Percentiles rank a stretch among this genome's conserved stretches.
phyloP scores from a whole-genome alignment of 2,329 filamentous ascomycete genomes.

The Aspergillus hiratsukae region DNA sequence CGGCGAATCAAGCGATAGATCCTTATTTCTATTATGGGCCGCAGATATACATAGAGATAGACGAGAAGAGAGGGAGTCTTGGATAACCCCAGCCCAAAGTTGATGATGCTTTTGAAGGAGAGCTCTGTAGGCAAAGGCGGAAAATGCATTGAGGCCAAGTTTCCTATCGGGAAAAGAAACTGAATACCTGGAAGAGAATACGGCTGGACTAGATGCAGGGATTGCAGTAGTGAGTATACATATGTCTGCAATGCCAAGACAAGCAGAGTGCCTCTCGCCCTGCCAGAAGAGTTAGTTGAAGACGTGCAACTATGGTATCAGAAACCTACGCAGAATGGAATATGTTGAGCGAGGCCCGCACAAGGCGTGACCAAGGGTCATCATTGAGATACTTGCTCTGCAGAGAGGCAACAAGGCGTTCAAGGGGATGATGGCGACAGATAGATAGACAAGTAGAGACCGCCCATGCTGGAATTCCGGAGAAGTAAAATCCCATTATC shows the following conservation, averaged over 20 bases:
- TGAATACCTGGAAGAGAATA: slow-evolving; percentile 27
- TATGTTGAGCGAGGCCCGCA: slow-evolving; percentile 25
- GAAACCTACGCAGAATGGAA: slow-evolving; percentile 27
- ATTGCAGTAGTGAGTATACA: slow-evolving; percentile 41
- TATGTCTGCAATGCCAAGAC: slow-evolving; percentile 39
- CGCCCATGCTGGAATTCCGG: slow-evolving; percentile 39
- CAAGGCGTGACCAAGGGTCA: slow-evolving; percentile 20
- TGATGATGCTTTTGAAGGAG: slow-evolving; percentile 24
- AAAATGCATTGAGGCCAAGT: slow-evolving; percentile 30
- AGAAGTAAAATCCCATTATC: slow-evolving; percentile 34
- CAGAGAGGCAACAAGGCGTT: slow-evolving; percentile 27
- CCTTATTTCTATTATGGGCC: slow-evolving; percentile 35
- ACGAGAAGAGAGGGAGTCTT: slow-evolving; percentile 33
- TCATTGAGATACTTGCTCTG: slow-evolving; percentile 24
- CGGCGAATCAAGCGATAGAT: slow-evolving; percentile 39
- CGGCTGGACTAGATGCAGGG: slow-evolving; percentile 36
- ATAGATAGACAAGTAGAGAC: slow-evolving; percentile 35
- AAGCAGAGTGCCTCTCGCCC: slow-evolving; percentile 32
- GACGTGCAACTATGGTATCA: neutral
- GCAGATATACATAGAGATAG: slow-evolving; percentile 34
- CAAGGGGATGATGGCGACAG: slow-evolving; percentile 35
- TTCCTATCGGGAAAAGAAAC: slow-evolving; percentile 36
- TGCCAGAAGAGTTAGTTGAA: slow-evolving; percentile 20
- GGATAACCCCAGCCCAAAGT: slow-evolving; percentile 24
- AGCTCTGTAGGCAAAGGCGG: slow-evolving; percentile 25